Base-by-base conservation (phyloP, 139 green algal species). In the Tetradesmus obliquus region DNA sequence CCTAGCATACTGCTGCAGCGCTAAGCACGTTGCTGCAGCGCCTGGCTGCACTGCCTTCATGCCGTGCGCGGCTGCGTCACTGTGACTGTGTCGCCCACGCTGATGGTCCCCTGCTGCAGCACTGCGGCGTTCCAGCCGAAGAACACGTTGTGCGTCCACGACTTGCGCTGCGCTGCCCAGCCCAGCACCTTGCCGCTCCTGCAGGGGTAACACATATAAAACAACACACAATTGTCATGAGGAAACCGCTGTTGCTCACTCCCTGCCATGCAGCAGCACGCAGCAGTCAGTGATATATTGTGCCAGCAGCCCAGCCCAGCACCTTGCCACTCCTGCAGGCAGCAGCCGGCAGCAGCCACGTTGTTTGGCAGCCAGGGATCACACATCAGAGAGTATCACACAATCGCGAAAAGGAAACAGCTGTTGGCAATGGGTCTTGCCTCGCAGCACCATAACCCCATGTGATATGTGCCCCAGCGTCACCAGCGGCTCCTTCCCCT, bases 401-500 rank as follows among this genome's bases (percentile, higher is more conserved):
- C 32, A 45, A 45, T 45, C 32, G 32, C 32, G 0, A 45, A 45
- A 45, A 45, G 32, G 32, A 45, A 45, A 45, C 32, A 45, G 32
- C 32, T 45, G 32, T 45, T 45, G 32, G 32, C 32, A 45, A 45
- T 45, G 32, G 32, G 32, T 45, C 32, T 45, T 45, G 32, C 32
- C 32, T 45, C 0, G 32, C 32, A 45, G 32, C 32, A 45, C 32
- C 32, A 45, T 45, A 45, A 45, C 32, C 32, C 32, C 32, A 45
- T 45, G 32, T 45, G 32, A 45, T 45, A 95, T 92, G 0, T 58
- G 71, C 3, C 62, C 32, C 22, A 97, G 88, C 2, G 92, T 95
- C 6, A 93, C 66, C 79, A 97, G 85, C 0, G 96, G 95, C 92
- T 98, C 95, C 20, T 95, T 76, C 3, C 95, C 96, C 2, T 91